A percentile compares a stretch with the other conserved stretches of the same genome.
These are phyloP conservation scores for Trichopus zeylanicus DNA, from an alignment of 116 monocot genomes.

Conservation along the genomic window DNA sequence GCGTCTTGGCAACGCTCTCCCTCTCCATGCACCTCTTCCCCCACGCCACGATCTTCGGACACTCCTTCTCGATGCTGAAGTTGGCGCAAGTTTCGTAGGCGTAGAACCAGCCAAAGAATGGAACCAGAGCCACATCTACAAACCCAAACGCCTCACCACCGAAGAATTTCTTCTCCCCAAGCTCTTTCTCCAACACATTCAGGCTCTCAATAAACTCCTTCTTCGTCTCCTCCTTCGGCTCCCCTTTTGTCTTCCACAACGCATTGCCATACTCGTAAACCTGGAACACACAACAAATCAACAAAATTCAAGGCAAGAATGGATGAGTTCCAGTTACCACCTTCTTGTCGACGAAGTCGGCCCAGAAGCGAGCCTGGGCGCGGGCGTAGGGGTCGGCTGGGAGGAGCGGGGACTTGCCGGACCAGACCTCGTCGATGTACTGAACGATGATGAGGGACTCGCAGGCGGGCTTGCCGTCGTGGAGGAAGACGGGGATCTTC, in stretches of 20 bases:
- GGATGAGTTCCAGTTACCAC: too few relatives aligned
- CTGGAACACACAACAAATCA: too few relatives aligned
- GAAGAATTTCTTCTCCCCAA: slow-evolving; percentile 24
- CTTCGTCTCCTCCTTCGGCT: neutral
- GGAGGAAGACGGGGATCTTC: too few relatives aligned
- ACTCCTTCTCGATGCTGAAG: slow-evolving; percentile 10
- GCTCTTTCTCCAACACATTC: neutral
- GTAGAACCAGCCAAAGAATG: slow-evolving; percentile 18
- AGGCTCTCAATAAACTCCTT: neutral
- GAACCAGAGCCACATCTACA: slow-evolving; percentile 15
- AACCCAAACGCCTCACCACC: slow-evolving; percentile 24
- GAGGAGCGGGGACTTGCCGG: too few relatives aligned
- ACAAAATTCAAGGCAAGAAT: too few relatives aligned
- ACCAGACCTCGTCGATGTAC: too few relatives aligned
- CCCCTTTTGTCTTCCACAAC: neutral
- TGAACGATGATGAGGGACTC: too few relatives aligned
- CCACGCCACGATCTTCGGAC: slow-evolving; percentile 25
- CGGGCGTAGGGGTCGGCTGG: too few relatives aligned
- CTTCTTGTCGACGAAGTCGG: too few relatives aligned
- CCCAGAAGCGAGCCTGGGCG: too few relatives aligned
- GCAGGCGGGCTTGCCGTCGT: too few relatives aligned
- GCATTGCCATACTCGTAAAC: neutral
- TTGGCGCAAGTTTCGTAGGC: slow-evolving; percentile 6
- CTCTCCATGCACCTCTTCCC: slow-evolving; percentile 24
- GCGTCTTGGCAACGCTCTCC: slow-evolving; percentile 17